Conservation (phyloP, 2,329 filamentous ascomycete species). For the Aureobasidium uvarum region DNA sequence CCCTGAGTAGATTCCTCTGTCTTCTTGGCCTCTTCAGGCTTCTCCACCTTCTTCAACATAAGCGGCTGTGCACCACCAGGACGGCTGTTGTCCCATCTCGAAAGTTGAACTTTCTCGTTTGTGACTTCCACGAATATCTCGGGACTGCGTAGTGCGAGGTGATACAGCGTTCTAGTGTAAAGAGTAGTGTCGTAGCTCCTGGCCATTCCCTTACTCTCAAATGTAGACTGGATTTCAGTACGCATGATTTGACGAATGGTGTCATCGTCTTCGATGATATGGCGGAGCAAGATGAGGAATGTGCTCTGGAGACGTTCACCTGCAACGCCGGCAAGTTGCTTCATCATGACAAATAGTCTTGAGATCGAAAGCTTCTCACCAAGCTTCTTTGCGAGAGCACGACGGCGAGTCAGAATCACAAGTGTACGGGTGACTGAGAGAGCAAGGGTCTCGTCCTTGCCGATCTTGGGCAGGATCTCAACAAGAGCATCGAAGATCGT, state of each 20-base stretch:
- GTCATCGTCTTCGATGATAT: slow-evolving; percentile 91
- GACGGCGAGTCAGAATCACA: slow-evolving; percentile 80
- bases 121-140: slow-evolving; percentile 83
- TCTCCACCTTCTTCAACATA: slow-evolving; percentile 51
- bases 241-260: slow-evolving; percentile 90
- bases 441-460: slow-evolving; percentile 81
- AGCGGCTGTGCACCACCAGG: slow-evolving; percentile 53
- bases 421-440: slow-evolving; percentile 79
- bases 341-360: slow-evolving; percentile 89
- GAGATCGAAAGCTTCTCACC: slow-evolving; percentile 88
- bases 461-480: slow-evolving; percentile 78
- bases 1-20: slow-evolving; percentile 37
- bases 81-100: slow-evolving; percentile 57
- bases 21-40: slow-evolving; percentile 26
- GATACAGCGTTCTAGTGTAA: slow-evolving; percentile 75
- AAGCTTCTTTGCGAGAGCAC: slow-evolving; percentile 69
- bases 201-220: slow-evolving; percentile 55
- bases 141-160: slow-evolving; percentile 76
- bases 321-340: slow-evolving; percentile 78
- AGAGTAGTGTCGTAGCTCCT: slow-evolving; percentile 63
- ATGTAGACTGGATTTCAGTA: slow-evolving; percentile 77
- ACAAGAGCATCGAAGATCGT: slow-evolving; percentile 74
- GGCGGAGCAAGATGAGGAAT: slow-evolving; percentile 83
- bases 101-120: slow-evolving; percentile 77
- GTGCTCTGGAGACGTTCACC: slow-evolving; percentile 71